These are phyloP conservation scores for Penicillium egyptiacum DNA, from an alignment of 495 filamentous ascomycete genomes.

Conservation along the genomic window DNA sequence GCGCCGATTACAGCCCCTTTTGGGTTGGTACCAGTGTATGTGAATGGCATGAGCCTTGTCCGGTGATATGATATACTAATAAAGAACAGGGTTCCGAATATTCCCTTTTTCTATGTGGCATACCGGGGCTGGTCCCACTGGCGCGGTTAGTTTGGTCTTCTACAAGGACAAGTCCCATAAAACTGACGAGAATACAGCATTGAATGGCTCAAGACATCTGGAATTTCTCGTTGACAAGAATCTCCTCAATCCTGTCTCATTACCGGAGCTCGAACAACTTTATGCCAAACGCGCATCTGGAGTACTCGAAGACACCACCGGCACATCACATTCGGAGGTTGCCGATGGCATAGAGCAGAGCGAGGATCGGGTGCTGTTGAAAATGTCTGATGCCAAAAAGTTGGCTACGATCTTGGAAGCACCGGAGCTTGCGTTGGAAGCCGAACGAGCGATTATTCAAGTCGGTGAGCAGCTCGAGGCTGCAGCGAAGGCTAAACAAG, in stretches of 20 bases:
- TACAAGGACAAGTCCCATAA: neutral
- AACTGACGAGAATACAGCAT: constrained; percentile 48
- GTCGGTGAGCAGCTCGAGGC: constrained; percentile 67
- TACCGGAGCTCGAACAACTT: constrained; percentile 64
- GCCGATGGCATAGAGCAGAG: constrained; percentile 45
- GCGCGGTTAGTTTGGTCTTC: constrained; percentile 47
- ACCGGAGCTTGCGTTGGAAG: constrained; percentile 81
- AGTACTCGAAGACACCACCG: constrained; percentile 23
- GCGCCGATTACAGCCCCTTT: constrained; percentile 85
- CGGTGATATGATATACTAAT: constrained; percentile 11
- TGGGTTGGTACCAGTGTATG: constrained; percentile 82
- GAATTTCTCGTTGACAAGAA: constrained; percentile 73
- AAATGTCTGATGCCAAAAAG: constrained; percentile 55
- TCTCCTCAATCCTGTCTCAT: constrained; percentile 63
- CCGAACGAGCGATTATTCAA: constrained; percentile 86
- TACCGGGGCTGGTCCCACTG: constrained; percentile 78
- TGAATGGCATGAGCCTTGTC: neutral
- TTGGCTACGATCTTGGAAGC: constrained; percentile 72
- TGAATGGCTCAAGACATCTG: constrained; percentile 81
- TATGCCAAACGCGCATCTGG: constrained; percentile 56
- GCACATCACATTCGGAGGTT: constrained; percentile 34
- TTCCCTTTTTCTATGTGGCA: constrained; percentile 95
- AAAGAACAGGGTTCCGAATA: constrained; percentile 71
- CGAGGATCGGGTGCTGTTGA: constrained; percentile 60
- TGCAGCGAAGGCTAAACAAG: constrained; percentile 37